Conservation (phyloP, 2,329 filamentous ascomycete species). For the Graphilbum ipis-grandicollis region DNA sequence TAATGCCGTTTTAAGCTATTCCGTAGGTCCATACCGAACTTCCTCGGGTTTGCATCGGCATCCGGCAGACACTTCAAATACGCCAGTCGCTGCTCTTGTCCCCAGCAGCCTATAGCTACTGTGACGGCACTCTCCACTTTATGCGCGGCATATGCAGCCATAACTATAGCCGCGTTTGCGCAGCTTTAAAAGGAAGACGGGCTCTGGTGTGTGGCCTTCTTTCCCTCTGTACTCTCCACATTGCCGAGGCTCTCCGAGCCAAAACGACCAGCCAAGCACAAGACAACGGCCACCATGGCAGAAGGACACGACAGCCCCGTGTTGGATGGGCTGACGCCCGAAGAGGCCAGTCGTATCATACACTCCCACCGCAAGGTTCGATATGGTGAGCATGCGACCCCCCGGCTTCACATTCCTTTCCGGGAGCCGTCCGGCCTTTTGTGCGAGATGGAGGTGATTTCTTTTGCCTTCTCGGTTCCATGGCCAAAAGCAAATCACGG, state of each 20-base stretch:
- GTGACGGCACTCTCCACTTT: neutral
- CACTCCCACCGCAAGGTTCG: slow-evolving; percentile 52
- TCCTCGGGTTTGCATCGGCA: slow-evolving; percentile 1
- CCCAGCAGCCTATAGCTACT: too few species aligned
- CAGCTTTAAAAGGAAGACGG: too few species aligned
- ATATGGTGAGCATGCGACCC: slow-evolving; percentile 34
- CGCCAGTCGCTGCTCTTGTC: too few species aligned
- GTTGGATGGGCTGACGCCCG: slow-evolving; percentile 41
- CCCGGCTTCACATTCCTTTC: too few species aligned
- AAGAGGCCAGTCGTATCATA: slow-evolving; percentile 51
- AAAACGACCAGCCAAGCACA: neutral
- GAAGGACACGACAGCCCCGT: slow-evolving; percentile 26
- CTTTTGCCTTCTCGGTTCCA: neutral
- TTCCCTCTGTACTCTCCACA: slow-evolving; percentile 6
- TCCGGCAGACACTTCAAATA: too few species aligned
- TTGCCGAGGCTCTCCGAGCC: slow-evolving; percentile 7
- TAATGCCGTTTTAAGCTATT: too few species aligned
- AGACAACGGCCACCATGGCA: slow-evolving; percentile 19
- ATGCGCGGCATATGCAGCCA: too few species aligned
- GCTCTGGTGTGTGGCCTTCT: too few species aligned
- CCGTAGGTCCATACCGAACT: neutral
- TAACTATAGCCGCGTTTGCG: too few species aligned
- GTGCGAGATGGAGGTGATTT: neutral
- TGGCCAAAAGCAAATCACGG: neutral
- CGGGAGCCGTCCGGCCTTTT: too few species aligned